Percentiles rank a stretch among this genome's conserved stretches.
Conservation (phyloP, 768 basidiomycete genomes). For the Suillus hirtellus region DNA sequence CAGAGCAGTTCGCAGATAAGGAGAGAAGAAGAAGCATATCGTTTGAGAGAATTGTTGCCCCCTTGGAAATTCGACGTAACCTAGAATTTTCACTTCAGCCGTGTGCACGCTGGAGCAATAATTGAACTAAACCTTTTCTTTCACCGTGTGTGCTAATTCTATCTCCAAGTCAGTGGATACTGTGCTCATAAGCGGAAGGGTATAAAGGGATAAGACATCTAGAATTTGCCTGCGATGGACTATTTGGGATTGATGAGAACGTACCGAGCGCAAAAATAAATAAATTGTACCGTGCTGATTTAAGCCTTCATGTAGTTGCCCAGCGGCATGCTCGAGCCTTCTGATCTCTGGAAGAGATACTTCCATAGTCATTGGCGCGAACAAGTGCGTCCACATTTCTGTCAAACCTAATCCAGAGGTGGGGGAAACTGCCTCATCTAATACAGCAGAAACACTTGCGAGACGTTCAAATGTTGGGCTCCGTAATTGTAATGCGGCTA, state of each 20-base stretch:
- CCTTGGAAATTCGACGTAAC: not conserved
- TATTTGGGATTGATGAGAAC: constrained; percentile 8
- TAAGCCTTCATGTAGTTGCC: not conserved
- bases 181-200: constrained; percentile 8
- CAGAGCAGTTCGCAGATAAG: constrained; percentile 5
- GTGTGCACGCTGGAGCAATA: not conserved
- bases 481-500: constrained; percentile 38
- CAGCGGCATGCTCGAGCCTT: constrained; percentile 14
- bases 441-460: constrained; percentile 30
- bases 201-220: constrained; percentile 24
- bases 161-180: not conserved
- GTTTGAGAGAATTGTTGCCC: not conserved
- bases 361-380: constrained; percentile 17
- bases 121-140: constrained; percentile 1
- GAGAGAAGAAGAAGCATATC: not conserved
- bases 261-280: not conserved
- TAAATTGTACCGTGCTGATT: not conserved
- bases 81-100: constrained; percentile 1
- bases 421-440: constrained; percentile 54
- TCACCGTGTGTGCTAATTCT: not conserved
- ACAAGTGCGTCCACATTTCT: constrained; percentile 66
- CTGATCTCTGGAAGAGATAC: constrained; percentile 23
- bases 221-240: constrained; percentile 22
- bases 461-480: constrained; percentile 38
- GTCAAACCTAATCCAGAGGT: constrained; percentile 73